Evolutionary conservation across 2,329 filamentous ascomycete species (phyloP), one percentile per base, ranked within the genome.

Genomic region (Fusarium sterilihyphosum): DNA sequence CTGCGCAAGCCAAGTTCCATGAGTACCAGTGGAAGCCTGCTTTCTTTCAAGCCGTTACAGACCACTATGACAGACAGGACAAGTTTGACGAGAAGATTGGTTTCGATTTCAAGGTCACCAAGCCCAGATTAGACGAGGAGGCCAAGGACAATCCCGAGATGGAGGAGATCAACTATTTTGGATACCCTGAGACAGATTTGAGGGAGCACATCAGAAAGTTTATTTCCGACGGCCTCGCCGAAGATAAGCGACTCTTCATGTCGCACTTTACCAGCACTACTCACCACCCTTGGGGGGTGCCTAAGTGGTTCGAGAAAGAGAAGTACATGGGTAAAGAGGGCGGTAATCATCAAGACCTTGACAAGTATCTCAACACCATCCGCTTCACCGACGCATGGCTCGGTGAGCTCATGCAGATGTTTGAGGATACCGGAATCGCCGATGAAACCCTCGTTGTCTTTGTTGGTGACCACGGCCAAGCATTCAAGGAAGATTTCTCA

Each of bases 251-350:
- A 20, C 66, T 82, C 17, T 83, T 82, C 53, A 69, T 82, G 43
- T 78, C 80, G 5, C 81, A 83, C 46, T 73, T 83, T 14, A 83
- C 81, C 26, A 82, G 81, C 71, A 82, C 81, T 31, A 79, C 78
- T 4, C 81, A 83, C 52, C 81, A 82, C 47, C 79, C 80, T 5
- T 82, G 74, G 74, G 71, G 72, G 3, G 58, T 74, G 5, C 74
- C 74, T 18, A 70, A 77, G 53, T 77, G 69, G 72, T 77, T 82
- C 40, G 76, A 80, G 4, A 67, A 66, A 8, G 70, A 77, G 33
- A 69, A 75, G 44, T 77, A 77, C 12, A 75, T 77, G 78, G 47
- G 80, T 70, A 64, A 68, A 46, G 14, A 78, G 73, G 43, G 73
- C 60, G 41, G 61, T 26, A 71, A 71, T 16, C 64, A 78, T 20